Evolutionary conservation across 2,329 filamentous ascomycete genomes (phyloP), one percentile per base, ranked within the genome.

Genomic region (Phyllosticta paracitricarpa): DNA sequence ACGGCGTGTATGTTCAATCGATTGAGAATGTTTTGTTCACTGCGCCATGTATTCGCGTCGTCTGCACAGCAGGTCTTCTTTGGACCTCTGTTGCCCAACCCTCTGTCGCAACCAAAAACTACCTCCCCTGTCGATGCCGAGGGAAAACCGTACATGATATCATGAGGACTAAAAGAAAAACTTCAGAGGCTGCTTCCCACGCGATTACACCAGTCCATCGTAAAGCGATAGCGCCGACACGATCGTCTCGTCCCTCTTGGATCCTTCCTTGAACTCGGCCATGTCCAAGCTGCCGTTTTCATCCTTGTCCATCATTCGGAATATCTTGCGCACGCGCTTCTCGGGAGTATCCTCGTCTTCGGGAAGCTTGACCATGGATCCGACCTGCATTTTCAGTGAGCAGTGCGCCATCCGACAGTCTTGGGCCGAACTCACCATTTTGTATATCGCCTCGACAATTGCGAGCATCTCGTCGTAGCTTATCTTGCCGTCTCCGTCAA

Each of bases 261-360:
- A 96, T 68, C 94, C 94, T 78, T 99, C 94, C 79, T 97, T 97
- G 82, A 99, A 99, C 75, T 99, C 94, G 64, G 92, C 88, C 83
- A 97, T 93, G 74, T 97, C 93, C 69, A 99, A 79, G 72, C 89
- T 95, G 68, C 93, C 94, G 73, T 97, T 97, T 79, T 97, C 93
- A 75, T 99, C 94, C 83, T 99, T 99, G 81, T 99, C 94, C 94
- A 99, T 99, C 94, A 97, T 97, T 71, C 88, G 84, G 82, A 99
- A 99, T 76, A 99, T 97, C 82, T 99, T 99, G 77, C 83, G 86
- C 65, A 99, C 94, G 66, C 94, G 88, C 81, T 99, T 99, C 82
- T 97, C 93, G 19, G 94, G 94, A 62, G 94, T 99, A 78, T 99
- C 93, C 80, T 99, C 94, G 78, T 99, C 94, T 76, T 97, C 91